Base-by-base conservation (phyloP, 2,329 filamentous ascomycete species). In the Hymenoscyphus repandus region DNA sequence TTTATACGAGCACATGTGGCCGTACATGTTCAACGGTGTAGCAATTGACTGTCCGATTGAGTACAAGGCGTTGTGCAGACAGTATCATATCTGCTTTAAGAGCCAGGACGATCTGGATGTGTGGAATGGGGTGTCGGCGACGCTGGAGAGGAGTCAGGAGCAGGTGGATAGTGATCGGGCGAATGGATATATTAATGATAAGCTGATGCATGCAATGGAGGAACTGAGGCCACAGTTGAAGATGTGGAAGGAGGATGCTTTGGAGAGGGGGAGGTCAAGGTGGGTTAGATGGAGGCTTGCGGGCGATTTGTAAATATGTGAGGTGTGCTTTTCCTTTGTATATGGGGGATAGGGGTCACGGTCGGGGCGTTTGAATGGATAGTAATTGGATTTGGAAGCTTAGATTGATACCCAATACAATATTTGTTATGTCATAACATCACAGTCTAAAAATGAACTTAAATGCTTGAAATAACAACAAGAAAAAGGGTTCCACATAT, bases 1-100 rank as follows among this genome's bases (percentile, higher is more conserved):
- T 18, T 73, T 83, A 4, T 73, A 83, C 62, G 82, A 85, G 61
- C 84, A 82, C 57, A 66, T 80, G 31, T 85, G 81, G 80, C 82
- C 85, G 40, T 59, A 45, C 30, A 22, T 59, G 27, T 57, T 57
- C 30, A 33, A 39, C 12, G 39, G 39, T 11, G 50, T 51, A n/a
- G 48, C 49, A 2, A 36, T 51, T 11, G 55, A 54, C 39, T 59
- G 57, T 51, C 55, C 51, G 9, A 15, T 38, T n/a, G 55, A 55
- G 27, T 50, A 45, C 13, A 45, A 49, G 39, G 46, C 52, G 13
- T 20, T 53, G 13, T 58, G 56, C 43, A 34, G 40, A 27, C 31
- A 30, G 22, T 57, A 52, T 30, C 48, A 50, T 44, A 45, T 55
- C 5, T 55, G 52, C 36, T 55, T 57, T 34, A 36, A 49, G 22